Evolutionary conservation across 2,329 filamentous ascomycete species (phyloP).

Genomic region (Scolecobasidium constrictum): DNA sequence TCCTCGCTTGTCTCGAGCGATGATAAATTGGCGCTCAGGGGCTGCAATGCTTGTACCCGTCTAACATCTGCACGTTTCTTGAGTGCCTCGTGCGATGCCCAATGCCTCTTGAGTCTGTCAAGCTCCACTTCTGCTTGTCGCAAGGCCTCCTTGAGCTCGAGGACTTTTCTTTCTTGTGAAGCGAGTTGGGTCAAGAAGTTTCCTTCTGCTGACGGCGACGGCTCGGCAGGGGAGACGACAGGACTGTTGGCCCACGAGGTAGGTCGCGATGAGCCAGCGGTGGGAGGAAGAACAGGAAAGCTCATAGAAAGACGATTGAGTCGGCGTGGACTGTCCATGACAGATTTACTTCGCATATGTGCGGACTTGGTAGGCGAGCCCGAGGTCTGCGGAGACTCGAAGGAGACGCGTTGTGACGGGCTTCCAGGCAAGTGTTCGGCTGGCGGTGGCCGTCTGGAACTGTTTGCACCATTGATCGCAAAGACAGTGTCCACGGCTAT

Average conservation of each 20-base stretch:
- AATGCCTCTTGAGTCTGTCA: conserved; percentile 68
- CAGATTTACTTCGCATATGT: conserved; percentile 18
- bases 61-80: conserved; percentile 62
- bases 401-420: conserved; percentile 2
- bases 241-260: conserved; percentile 27
- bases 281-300: conserved; percentile 34
- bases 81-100: conserved; percentile 63
- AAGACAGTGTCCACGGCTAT: background rate
- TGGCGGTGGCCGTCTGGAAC: conserved; percentile 10
- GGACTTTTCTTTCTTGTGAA: conserved; percentile 77
- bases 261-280: conserved; percentile 22
- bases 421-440: conserved; percentile 5
- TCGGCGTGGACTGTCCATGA: conserved; percentile 15
- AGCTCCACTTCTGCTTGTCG: conserved; percentile 69
- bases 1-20: conserved; percentile 17
- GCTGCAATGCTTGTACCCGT: conserved; percentile 40
- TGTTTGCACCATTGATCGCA: conserved; percentile 5
- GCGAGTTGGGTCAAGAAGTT: conserved; percentile 79
- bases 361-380: conserved; percentile 20
- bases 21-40: conserved; percentile 6
- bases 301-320: conserved; percentile 37
- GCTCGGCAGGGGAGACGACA: conserved; percentile 19
- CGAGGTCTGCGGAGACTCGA: conserved; percentile 3
- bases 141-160: conserved; percentile 89
- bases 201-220: conserved; percentile 19